Evolutionary conservation across 495 filamentous ascomycete genomes (phyloP), one percentile per base, ranked within the genome.

Genomic region (Hypoxylon intermedium): DNA sequence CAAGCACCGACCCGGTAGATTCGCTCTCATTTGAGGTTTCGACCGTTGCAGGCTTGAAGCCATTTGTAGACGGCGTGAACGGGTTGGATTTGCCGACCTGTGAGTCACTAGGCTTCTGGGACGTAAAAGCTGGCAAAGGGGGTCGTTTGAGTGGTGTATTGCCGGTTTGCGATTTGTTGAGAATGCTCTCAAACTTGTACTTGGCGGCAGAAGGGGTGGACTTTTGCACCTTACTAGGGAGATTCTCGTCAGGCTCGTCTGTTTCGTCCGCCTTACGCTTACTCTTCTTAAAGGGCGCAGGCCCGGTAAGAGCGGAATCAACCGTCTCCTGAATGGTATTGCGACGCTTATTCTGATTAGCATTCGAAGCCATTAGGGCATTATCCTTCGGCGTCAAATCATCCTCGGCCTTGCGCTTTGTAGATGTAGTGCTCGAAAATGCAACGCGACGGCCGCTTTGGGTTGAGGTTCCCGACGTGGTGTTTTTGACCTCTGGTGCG

Each of bases 201-300:
- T 74, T 79, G 23, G 79, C 75, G 6, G 73, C 68, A 3, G 79
- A 79, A 6, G 76, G 83, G 75, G 73, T 77, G 73, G 74, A 79
- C 83, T 85, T 85, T 73, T 63, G 82, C 74, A 68, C 77, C 78
- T 69, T 89, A 76, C 30, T 83, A 70, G 86, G 86, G 70, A 60
- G 84, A 78, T 74, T 82, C 79, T 70, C 85, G 71, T 59, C 77
- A 12, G 70, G 60, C 46, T 77, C 75, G n/a, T 67, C 70, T n/a
- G 66, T 65, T n/a, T 50, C 63, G 18, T 73, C 68, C 9, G 72
- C 73, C 69, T 79, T 79, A 48, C 79, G 77, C 57, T 75, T 76
- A 44, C 56, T 70, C 72, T 79, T 80, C 50, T 68, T 77, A 26
- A 70, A 65, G 15, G 63, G 60, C 0, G 67, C 53, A 37, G 63